Conservation (phyloP, 2,329 filamentous ascomycete genomes). For the Microdochium trichocladiopsis region DNA sequence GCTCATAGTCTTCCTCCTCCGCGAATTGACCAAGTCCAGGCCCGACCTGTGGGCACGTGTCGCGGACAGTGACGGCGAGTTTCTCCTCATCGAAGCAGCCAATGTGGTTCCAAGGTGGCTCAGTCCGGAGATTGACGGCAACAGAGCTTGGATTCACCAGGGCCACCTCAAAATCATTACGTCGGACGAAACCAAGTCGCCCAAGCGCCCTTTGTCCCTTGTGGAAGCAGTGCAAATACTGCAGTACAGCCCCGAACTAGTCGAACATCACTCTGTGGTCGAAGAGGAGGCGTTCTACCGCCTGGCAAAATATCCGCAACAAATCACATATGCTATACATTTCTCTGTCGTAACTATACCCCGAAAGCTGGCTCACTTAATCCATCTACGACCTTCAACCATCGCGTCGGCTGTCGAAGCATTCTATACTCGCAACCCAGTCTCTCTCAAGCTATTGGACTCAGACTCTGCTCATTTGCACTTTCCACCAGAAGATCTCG, state of each 20-base stretch:
- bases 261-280: constrained; percentile 67
- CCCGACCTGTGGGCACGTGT: constrained; percentile 74
- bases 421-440: constrained; percentile 85
- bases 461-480: constrained; percentile 43
- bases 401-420: constrained; percentile 81
- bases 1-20: constrained; percentile 86
- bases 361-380: constrained; percentile 70
- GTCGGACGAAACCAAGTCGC: constrained; percentile 27
- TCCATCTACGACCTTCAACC: constrained; percentile 68
- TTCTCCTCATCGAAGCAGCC: constrained; percentile 89
- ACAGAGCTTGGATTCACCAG: constrained; percentile 83
- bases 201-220: constrained; percentile 45
- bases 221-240: constrained; percentile 59
- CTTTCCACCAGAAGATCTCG: constrained; percentile 74
- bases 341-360: constrained; percentile 68
- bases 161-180: constrained; percentile 72
- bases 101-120: constrained; percentile 84
- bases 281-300: constrained; percentile 90
- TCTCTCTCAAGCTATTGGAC: constrained; percentile 63
- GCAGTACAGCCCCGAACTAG: constrained; percentile 40
- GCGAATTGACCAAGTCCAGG: constrained; percentile 69
- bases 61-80: constrained; percentile 87
- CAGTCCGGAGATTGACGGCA: constrained; percentile 80
- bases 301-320: constrained; percentile 72
- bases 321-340: constrained; percentile 71